Percentiles rank a stretch among this genome's conserved stretches.
phyloP scores from a whole-genome alignment of 257 asterid species.

The Paulownia fortunei region DNA sequence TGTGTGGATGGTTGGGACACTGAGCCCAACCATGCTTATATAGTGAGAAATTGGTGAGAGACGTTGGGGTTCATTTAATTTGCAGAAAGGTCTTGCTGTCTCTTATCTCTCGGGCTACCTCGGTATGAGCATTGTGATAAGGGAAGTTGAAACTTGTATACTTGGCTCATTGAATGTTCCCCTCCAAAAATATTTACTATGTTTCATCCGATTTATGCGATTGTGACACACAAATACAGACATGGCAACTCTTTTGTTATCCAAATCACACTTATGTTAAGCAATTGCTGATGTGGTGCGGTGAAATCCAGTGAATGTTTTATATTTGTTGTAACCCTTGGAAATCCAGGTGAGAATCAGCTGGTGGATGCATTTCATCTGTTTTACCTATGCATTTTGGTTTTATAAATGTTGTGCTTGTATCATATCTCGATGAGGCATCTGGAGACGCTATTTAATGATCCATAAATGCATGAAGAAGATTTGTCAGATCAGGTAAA shows the following conservation, averaged over 20 bases:
- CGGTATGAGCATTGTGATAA: conserved; percentile 65
- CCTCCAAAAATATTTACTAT: not conserved
- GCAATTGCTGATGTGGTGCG: no score
- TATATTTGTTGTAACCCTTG: no score
- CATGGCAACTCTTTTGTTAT: no score
- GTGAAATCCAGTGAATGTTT: no score
- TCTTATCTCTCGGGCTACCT: conserved; percentile 34
- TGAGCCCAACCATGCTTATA: conserved; percentile 31
- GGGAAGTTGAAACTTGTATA: conserved; percentile 19
- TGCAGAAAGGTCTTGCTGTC: conserved; percentile 19
- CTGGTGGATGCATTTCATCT: no score
- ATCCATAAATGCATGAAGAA: conserved; percentile 10
- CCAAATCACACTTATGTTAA: no score
- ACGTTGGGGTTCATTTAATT: conserved; percentile 37
- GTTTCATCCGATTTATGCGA: not conserved
- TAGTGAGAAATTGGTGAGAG: conserved; percentile 30
- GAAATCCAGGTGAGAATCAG: no score
- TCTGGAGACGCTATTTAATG: not conserved
- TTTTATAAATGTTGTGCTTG: no score
- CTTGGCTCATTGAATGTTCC: conserved; percentile 11
- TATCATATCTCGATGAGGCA: not conserved
- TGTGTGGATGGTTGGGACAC: conserved; percentile 34
- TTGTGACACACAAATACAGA: not conserved
- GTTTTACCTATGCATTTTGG: no score
- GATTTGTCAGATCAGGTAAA: not conserved